Percentiles rank a stretch among this genome's conserved stretches.
Conservation (phyloP, 371 early-diverging fungal species). For the Rhizopus sp. region DNA sequence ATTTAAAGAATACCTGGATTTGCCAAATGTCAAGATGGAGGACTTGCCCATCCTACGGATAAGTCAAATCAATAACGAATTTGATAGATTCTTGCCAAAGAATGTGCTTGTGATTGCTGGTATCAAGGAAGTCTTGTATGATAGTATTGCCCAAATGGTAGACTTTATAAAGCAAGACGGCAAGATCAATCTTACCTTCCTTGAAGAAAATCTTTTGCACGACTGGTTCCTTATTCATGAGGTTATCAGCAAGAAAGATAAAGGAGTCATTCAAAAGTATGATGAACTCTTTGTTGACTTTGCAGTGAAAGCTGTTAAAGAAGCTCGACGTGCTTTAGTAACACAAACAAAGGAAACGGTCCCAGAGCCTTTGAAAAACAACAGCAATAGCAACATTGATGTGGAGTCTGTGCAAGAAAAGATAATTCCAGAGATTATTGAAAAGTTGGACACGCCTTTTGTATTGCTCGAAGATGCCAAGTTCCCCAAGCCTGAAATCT, state of each 20-base stretch:
- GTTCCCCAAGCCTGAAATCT: constrained; percentile 1
- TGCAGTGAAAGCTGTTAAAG: constrained; percentile 19
- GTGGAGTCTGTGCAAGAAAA: not conserved
- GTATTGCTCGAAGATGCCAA: constrained; percentile 4
- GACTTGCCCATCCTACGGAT: constrained; percentile 30
- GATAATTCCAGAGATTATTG: not conserved
- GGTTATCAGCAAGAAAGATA: constrained; percentile 36
- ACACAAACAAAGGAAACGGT: no score
- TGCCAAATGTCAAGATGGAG: constrained; percentile 26
- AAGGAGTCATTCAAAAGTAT: constrained; percentile 24
- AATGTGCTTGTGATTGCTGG: constrained; percentile 38
- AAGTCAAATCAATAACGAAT: constrained; percentile 18
- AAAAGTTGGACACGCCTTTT: constrained; percentile 1
- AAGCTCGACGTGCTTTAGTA: not conserved
- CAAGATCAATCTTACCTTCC: constrained; percentile 17
- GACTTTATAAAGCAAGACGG: constrained; percentile 26
- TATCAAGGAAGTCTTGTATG: constrained; percentile 41
- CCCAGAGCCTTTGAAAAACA: not conserved
- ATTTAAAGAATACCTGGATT: constrained; percentile 36
- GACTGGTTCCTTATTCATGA: constrained; percentile 47
- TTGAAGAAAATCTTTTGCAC: constrained; percentile 37
- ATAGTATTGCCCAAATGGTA: constrained; percentile 30
- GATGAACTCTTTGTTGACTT: constrained; percentile 34
- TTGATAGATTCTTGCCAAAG: constrained; percentile 35
- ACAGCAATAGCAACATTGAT: not conserved